Evolutionary conservation across 2,329 filamentous ascomycete genomes (phyloP), one percentile per base, ranked within the genome.

Genomic region (Pezicula rhizophila): DNA sequence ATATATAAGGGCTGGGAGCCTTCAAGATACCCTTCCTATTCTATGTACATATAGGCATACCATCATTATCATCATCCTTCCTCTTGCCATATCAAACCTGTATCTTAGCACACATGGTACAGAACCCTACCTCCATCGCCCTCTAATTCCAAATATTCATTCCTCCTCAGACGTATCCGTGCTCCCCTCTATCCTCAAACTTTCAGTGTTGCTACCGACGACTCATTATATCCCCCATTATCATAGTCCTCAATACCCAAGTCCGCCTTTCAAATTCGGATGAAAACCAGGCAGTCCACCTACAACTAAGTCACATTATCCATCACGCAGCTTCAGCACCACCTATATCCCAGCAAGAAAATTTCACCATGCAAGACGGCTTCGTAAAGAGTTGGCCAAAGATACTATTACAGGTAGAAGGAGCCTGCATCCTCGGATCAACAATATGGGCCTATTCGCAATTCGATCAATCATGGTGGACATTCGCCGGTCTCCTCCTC

Each of bases 381-480:
- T 37, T 37, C 18, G 43, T 46, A 3, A 37, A 38, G 12, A 46
- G 15, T 2, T 46, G 43, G 43, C 43, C 43, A 8, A 37, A 37
- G 15, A 10, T 25, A 14, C 43, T 46, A 4, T 35, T 46, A 33
- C 17, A 15, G 20, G 11, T 46, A n/a, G 43, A 46, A 46, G 43
- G 43, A 7, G 31, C 33, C 43, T 37, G 31, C 31, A 37, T 46
- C 3, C 39, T 46, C 17, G 43, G 43, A 12, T 46, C 43, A 11
- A 46, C 31, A 18, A 46, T 46, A 17, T 46, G 43, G 43, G 33
- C 43, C n/a, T 46, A 46, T 15, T 46, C 43, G 17, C 43, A 12
- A 20, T 46, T 18, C n/a, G 33, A 15, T 14, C 33, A 46, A n/a
- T 46, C 43, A 3, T 46, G 43, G 43, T 46, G 43, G 43, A 46